These are phyloP conservation scores for Stephania cephalantha DNA, from an alignment of 164 flowering plant species.

Conservation along the genomic window DNA sequence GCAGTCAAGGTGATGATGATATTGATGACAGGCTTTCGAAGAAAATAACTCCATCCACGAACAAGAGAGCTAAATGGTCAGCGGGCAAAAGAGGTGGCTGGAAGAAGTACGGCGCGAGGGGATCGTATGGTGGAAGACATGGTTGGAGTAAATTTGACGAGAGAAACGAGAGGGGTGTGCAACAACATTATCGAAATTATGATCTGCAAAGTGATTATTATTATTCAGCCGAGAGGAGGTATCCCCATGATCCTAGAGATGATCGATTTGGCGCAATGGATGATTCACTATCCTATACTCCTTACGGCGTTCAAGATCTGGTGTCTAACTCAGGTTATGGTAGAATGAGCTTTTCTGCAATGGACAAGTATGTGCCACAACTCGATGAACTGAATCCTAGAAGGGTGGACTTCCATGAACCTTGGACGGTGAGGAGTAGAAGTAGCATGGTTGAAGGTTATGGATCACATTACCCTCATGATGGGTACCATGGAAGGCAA, in stretches of 20 bases:
- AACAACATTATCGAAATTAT: slow-evolving; percentile 24
- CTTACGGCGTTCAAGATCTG: slow-evolving; percentile 19
- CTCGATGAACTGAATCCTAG: slow-evolving; percentile 43
- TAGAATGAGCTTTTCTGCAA: slow-evolving; percentile 28
- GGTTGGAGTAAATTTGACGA: slow-evolving; percentile 9
- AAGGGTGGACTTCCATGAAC: slow-evolving; percentile 17
- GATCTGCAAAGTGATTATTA: slow-evolving; percentile 24
- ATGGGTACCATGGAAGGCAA: neutral
- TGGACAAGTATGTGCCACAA: slow-evolving; percentile 46
- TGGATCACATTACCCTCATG: slow-evolving; percentile 10
- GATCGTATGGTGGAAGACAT: slow-evolving; percentile 10
- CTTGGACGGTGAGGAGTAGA: slow-evolving; percentile 9
- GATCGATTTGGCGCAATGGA: slow-evolving; percentile 17
- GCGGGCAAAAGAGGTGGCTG: slow-evolving; percentile 4
- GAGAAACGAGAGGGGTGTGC: slow-evolving; percentile 7
- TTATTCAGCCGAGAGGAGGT: slow-evolving; percentile 14
- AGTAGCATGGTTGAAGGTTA: slow-evolving; percentile 8
- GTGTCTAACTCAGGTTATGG: slow-evolving; percentile 17
- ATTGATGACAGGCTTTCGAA: too few relatives aligned
- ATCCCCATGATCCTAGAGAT: slow-evolving; percentile 19
- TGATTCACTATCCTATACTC: slow-evolving; percentile 14
- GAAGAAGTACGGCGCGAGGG: slow-evolving; percentile 10
- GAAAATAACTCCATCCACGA: slow-evolving; percentile 11
- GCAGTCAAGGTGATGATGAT: too few relatives aligned
- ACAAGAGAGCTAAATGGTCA: slow-evolving; percentile 11